These are phyloP conservation scores for Plectosphaerella cucumerina DNA, from an alignment of 2,329 filamentous ascomycete genomes.

Conservation along the genomic window DNA sequence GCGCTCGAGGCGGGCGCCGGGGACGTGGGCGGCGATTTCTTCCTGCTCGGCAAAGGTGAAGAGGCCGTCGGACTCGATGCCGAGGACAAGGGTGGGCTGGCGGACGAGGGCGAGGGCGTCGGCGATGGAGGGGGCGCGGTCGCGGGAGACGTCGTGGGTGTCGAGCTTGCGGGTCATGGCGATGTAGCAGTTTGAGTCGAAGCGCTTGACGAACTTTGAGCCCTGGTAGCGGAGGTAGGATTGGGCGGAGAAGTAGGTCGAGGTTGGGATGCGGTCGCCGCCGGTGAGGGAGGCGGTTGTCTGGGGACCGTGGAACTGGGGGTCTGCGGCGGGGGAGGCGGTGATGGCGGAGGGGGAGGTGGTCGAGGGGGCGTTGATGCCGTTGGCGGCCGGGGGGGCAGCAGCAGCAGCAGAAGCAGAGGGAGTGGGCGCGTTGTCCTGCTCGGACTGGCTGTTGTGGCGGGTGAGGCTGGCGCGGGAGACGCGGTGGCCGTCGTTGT, in stretches of 20 bases:
- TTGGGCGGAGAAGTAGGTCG: conserved; percentile 96
- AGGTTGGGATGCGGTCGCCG: conserved; percentile 49
- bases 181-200: conserved; percentile 98
- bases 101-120: conserved; percentile 77
- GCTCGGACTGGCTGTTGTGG: conserved; percentile 28
- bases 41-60: conserved; percentile 98
- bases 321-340: conserved; percentile 43
- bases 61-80: conserved; percentile 91
- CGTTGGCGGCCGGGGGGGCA: conserved; percentile 14
- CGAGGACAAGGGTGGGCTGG: conserved; percentile 86
- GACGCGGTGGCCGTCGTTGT: conserved; percentile 75
- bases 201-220: conserved; percentile 92
- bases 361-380: conserved; percentile 15
- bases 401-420: conserved; percentile 5
- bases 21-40: conserved; percentile 80
- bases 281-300: conserved; percentile 37
- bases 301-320: conserved; percentile 67
- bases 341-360: conserved; percentile 17
- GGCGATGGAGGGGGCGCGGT: conserved; percentile 62
- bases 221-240: conserved; percentile 97
- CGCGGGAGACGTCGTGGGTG: conserved; percentile 88
- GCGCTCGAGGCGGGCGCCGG: conserved; percentile 70
- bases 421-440: conserved; percentile 13
- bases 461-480: conserved; percentile 49
- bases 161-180: conserved; percentile 97